Percentiles rank a stretch among this genome's conserved stretches.
phyloP scores from a whole-genome alignment of 768 basidiomycete genomes.

The Serendipita sp. region DNA sequence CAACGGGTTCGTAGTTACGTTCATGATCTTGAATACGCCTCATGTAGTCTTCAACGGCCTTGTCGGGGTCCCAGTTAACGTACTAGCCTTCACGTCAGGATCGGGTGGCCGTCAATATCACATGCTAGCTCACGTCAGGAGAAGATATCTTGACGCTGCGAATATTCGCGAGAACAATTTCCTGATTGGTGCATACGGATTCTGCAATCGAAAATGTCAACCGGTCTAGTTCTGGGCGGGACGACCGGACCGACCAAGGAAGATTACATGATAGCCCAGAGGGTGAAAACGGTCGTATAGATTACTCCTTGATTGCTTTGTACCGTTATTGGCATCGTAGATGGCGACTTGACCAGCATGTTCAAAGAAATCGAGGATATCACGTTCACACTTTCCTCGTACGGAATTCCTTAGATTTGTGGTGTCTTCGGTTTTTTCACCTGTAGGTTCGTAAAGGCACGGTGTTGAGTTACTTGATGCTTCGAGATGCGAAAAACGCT shows the following conservation, averaged over 20 bases:
- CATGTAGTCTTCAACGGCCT: constrained; percentile 86
- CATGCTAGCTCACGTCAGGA: constrained; percentile 56
- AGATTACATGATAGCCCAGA: constrained; percentile 77
- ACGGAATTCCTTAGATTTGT: constrained; percentile 56
- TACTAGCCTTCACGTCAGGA: not conserved
- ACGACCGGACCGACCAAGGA: constrained; percentile 47
- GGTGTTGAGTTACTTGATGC: no score
- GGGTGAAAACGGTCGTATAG: constrained; percentile 76
- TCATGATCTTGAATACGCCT: constrained; percentile 77
- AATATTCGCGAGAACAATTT: constrained; percentile 88
- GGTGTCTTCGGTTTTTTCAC: constrained; percentile 68
- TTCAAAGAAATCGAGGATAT: constrained; percentile 78
- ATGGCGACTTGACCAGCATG: constrained; percentile 88
- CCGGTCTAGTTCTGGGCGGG: not conserved
- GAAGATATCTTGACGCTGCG: constrained; percentile 96
- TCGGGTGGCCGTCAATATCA: not conserved
- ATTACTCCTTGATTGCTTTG: constrained; percentile 42
- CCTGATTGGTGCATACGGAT: constrained; percentile 76
- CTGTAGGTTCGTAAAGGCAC: constrained; percentile 22
- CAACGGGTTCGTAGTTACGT: constrained; percentile 75
- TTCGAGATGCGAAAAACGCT: no score
- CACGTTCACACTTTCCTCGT: constrained; percentile 68
- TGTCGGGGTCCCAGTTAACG: constrained; percentile 67
- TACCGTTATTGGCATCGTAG: constrained; percentile 95
- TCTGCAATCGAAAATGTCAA: constrained; percentile 31